Evolutionary conservation across 2,329 filamentous ascomycete species (phyloP), one percentile per base, ranked within the genome.

Genomic region (Alternaria arbusti): DNA sequence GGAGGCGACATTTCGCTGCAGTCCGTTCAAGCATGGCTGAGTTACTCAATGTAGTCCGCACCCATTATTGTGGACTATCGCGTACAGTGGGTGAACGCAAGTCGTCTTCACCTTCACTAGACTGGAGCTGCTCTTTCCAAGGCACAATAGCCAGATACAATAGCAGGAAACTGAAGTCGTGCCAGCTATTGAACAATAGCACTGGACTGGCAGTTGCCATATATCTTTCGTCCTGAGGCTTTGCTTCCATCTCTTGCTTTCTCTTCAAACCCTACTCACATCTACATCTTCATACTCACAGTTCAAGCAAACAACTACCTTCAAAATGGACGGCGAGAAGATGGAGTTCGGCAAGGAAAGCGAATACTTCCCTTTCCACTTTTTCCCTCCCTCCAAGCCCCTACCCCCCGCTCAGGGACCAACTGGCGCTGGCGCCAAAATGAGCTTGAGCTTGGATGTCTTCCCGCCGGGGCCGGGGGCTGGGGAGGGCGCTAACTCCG

Each of bases 351-450:
- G 44, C 44, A 23, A 47, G 17, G 44, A 23, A 40, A 17, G 36
- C 36, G 36, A 40, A 15, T 40, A 40, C 36, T 40, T 40, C 36
- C 36, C 36, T 11, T 40, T 40, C 36, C 36, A 40, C 36, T 40
- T 40, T 40, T 40, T 40, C n/a, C 36, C 36, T 40, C 36, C 50
- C n/a, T 47, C 43, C 26, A 45, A 25, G 20, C 26, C 40, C 25
- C 15, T 54, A 28, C 57, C 49, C 25, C 50, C 49, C 20, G 26
- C 28, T 26, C 50, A 54, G 23, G 25, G 36, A 25, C 13, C 43
- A 22, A 32, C 40, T 30, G 57, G 57, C 52, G 51, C 57, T 63
- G 61, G 61, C 56, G 57, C 61, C 61, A 59, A 26, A 50, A 49
- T 32, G 25, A 26, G 30, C n/a, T 22, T 63, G 25, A 63, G 50